phyloP scores from a whole-genome alignment of 1,284 basidiomycete species.

The Leccinum huronense region DNA sequence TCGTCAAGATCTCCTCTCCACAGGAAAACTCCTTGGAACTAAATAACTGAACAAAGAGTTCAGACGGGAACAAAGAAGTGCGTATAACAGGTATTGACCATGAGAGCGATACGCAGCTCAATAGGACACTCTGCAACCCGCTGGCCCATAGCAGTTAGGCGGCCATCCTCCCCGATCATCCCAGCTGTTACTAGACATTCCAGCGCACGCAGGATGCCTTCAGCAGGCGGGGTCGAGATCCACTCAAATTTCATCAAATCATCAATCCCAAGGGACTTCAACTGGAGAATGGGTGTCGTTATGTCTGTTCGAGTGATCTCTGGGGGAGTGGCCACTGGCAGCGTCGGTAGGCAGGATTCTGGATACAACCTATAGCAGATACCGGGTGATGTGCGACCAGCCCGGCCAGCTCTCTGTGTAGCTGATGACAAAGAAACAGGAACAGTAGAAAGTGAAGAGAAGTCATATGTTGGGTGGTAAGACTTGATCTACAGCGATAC shows the following conservation, averaged over 20 bases:
- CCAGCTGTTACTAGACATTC: slow-evolving; percentile 70
- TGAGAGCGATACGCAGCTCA: slow-evolving; percentile 71
- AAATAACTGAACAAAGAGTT: slow-evolving; percentile 64
- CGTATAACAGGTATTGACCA: slow-evolving; percentile 45
- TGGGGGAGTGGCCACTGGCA: slow-evolving; percentile 73
- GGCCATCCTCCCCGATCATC: slow-evolving; percentile 70
- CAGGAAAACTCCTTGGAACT: slow-evolving; percentile 81
- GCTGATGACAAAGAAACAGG: slow-evolving; percentile 84
- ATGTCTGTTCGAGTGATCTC: slow-evolving; percentile 91
- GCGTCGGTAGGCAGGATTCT: slow-evolving; percentile 52
- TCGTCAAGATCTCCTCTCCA: slow-evolving; percentile 91
- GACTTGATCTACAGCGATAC: slow-evolving; percentile 62
- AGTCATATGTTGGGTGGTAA: slow-evolving; percentile 77
- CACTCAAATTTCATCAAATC: slow-evolving; percentile 97
- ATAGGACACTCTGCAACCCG: slow-evolving; percentile 78
- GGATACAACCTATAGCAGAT: slow-evolving; percentile 95
- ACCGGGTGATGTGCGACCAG: slow-evolving; percentile 87
- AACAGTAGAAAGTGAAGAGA: slow-evolving; percentile 79
- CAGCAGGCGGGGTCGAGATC: slow-evolving; percentile 85
- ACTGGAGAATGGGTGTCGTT: slow-evolving; percentile 83
- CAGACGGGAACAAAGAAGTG: neutral
- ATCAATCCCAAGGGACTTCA: slow-evolving; percentile 93
- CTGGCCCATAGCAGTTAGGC: slow-evolving; percentile 62
- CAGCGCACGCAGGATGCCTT: slow-evolving; percentile 80
- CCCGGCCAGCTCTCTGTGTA: slow-evolving; percentile 85